A percentile compares a stretch with the other conserved stretches of the same genome.
Conservation (phyloP, 306 rosid species). For the Rosa chinensis region DNA sequence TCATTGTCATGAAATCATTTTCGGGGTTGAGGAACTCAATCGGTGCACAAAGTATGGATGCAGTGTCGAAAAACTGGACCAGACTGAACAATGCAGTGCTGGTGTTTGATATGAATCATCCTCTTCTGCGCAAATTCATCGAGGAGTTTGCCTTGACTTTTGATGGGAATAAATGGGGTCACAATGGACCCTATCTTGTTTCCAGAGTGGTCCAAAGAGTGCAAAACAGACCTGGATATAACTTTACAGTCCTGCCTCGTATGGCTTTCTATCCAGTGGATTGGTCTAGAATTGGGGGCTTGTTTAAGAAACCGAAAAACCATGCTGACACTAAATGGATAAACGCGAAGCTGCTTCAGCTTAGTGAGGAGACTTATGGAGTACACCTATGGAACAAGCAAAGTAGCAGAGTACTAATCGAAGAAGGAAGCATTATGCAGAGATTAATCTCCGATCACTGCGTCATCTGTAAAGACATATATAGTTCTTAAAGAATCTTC, state of each 20-base stretch:
- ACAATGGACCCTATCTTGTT: slow-evolving; percentile 86
- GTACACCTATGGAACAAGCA: slow-evolving; percentile 76
- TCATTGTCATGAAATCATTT: slow-evolving; percentile 55
- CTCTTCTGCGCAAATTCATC: slow-evolving; percentile 65
- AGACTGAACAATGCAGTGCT: slow-evolving; percentile 77
- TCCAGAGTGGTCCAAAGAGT: slow-evolving; percentile 63
- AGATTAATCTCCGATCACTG: slow-evolving; percentile 53
- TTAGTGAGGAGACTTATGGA: slow-evolving; percentile 52
- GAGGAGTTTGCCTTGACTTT: slow-evolving; percentile 64
- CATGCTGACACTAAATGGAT: slow-evolving; percentile 49
- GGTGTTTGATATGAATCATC: slow-evolving; percentile 73
- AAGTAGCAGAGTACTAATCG: slow-evolving; percentile 50
- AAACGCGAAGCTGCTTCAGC: slow-evolving; percentile 46
- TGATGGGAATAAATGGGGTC: slow-evolving; percentile 83
- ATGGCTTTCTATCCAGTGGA: slow-evolving; percentile 63
- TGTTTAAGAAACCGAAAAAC: slow-evolving; percentile 47
- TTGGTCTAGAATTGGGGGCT: slow-evolving; percentile 55
- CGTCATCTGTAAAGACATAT: slow-evolving; percentile 39
- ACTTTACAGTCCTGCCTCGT: slow-evolving; percentile 50
- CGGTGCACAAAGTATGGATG: slow-evolving; percentile 68
- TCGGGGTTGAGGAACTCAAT: slow-evolving; percentile 58
- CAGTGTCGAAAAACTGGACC: slow-evolving; percentile 52
- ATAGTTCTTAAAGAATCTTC: slow-evolving; percentile 18
- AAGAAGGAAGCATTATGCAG: slow-evolving; percentile 67
- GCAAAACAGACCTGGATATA: slow-evolving; percentile 26